Conservation (phyloP, 108 stramenopile species). For the Schizochytrium sp. region DNA sequence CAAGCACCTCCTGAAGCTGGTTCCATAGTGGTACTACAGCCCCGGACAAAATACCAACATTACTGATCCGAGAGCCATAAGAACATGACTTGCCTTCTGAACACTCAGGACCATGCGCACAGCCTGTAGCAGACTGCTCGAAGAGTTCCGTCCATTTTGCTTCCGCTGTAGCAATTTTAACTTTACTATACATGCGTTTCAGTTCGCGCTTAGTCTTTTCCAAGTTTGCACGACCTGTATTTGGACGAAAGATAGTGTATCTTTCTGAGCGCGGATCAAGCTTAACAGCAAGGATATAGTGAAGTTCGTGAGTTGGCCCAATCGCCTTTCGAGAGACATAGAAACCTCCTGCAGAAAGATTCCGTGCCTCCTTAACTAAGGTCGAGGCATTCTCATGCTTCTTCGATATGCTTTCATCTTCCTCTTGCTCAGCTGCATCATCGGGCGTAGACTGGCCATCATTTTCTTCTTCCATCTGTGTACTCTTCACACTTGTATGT, state of each 20-base stretch:
- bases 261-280: not conserved
- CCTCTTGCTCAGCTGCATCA: not conserved
- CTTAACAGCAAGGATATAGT: not conserved
- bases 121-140: not conserved
- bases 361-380: not conserved
- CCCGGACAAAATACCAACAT: slow-evolving; percentile 1
- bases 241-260: slow-evolving; percentile 23
- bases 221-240: slow-evolving; percentile 8
- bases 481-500: no score
- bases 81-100: not conserved
- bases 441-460: not conserved
- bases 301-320: not conserved
- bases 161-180: not conserved
- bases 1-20: not conserved
- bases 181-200: not conserved
- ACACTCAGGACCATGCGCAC: not conserved
- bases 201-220: not conserved
- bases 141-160: not conserved
- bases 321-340: not conserved
- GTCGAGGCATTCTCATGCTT: not conserved
- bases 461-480: no score
- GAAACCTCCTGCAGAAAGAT: not conserved
- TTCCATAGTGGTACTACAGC: slow-evolving; percentile 27
- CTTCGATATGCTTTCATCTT: not conserved
- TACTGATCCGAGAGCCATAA: not conserved